Evolutionary conservation across 2,329 filamentous ascomycete genomes (phyloP), one percentile per base, ranked within the genome.

Genomic region (Emergomyces orientalis): DNA sequence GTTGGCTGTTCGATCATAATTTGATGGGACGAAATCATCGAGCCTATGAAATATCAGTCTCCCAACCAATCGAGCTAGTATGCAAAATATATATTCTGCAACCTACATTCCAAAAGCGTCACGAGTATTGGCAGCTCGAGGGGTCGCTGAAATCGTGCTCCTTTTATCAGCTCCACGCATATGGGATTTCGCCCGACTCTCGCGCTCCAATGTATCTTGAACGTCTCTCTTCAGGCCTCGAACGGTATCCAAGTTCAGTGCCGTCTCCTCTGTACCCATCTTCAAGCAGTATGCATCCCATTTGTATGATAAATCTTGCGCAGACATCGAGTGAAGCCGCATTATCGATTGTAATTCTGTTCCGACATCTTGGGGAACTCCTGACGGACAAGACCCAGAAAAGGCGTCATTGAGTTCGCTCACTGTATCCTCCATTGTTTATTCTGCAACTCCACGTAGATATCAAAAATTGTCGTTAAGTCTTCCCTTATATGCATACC

Each of bases 231-330:
- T 96, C 73, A 99, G 88, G 62, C 86, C 85, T 52, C 88, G 84
- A 55, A 90, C 84, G 0, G 84, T 88, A 45, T 88, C 84, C 51
- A 95, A 80, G 57, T 88, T 85, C 65, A 90, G 78, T 64, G 82
- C 86, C 65, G 87, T 86, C 63, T 91, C 88, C 63, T 95, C 90
- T 57, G 85, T 79, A 30, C 92, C 90, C 87, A 97, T 91, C 76
- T 93, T 96, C 73, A 99, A 88, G 75, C 89, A 92, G 81, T 97
- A 97, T 0, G 91, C 93, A 76, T 99, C 94, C 94, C 94, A 99
- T 82, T 97, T 97, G 85, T 91, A 97, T 76, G 91, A 97, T 32
- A 97, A 81, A 73, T 97, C 94, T 74, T 97, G 87, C 41, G 87
- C 82, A 19, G 86, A 85, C 65, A 97, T 83, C 57, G 86, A 86